Evolutionary conservation across 352 stramenopile species (phyloP), one percentile per base, ranked within the genome.

Genomic region (Aphanomyces euteiches): DNA sequence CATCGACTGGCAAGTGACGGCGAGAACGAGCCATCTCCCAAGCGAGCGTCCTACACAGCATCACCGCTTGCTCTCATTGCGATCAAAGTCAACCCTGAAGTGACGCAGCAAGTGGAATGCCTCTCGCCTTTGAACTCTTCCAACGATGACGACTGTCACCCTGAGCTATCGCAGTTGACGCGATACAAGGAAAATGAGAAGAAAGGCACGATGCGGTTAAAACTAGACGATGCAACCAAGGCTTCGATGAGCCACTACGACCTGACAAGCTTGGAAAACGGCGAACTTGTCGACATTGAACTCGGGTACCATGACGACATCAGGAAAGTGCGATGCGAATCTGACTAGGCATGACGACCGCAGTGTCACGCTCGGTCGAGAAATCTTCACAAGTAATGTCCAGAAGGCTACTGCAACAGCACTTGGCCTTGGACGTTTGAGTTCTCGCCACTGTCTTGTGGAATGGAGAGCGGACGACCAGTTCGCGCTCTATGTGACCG

Each of bases 241-340:
- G 54, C 19, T 19, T 61, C 28, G 28, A 61, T 61, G 54, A 61
- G 28, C 10, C 54, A 37, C 1, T 61, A 61, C 28, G 54, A 61
- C 54, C 36, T 37, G 21, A 39, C 54, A 61, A 40, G 17, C 10
- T 41, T 61, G 54, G 54, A 61, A 7, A 40, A 61, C 2, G 54
- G 28, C 5, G 54, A 61, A 28, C 54, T 61, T 37, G 54, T 61
- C 15, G 37, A 61, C 21, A 40, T 61, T 37, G 54, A 61, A 61
- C 21, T 61, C 6, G 54, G 54, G 54, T 61, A 40, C 17, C 10
- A 40, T 13, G 54, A 40, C 1, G 28, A 19, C 36, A 17, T 10
- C 8, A 21, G 50, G 28, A n/a, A 38, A n/a, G 37, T 58, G 8
- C 45, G n/a, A n/a, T 53, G 45, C 13, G n/a, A n/a, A 50, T 50